Evolutionary conservation across 192 early-diverging fungal species (phyloP).

Genomic region (Dimargaris xerosporica): DNA sequence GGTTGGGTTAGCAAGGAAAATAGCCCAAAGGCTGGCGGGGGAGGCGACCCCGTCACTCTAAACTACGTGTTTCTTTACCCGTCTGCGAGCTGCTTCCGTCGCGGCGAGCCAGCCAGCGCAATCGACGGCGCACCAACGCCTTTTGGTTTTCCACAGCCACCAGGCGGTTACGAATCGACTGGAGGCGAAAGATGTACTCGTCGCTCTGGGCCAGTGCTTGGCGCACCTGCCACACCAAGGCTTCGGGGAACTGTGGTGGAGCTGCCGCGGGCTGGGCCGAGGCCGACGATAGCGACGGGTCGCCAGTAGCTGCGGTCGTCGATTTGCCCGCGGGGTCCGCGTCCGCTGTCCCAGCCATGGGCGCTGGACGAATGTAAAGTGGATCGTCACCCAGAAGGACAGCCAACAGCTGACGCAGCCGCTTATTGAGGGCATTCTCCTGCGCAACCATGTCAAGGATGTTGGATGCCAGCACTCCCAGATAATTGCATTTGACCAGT

Average conservation of each 20-base stretch:
- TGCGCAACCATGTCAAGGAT: not conserved
- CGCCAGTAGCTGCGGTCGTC: too few relatives aligned
- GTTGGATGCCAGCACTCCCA: not conserved
- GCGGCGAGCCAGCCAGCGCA: constrained; percentile 5
- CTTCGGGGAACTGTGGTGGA: too few relatives aligned
- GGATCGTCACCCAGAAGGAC: constrained; percentile 4
- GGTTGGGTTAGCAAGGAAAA: too few relatives aligned
- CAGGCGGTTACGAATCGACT: not conserved
- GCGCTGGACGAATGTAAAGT: not conserved
- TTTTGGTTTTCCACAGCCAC: not conserved
- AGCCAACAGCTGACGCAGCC: constrained; percentile 7
- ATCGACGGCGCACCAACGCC: not conserved
- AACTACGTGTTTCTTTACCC: too few relatives aligned
- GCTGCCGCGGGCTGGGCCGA: not conserved
- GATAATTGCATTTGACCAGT: not conserved
- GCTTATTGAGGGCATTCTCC: constrained; percentile 7
- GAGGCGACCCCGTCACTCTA: too few relatives aligned
- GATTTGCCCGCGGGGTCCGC: too few relatives aligned
- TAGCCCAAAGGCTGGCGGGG: too few relatives aligned
- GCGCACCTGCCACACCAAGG: not conserved
- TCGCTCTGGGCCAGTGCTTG: constrained; percentile 4
- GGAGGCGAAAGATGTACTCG: constrained; percentile 6
- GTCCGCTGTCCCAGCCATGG: not conserved
- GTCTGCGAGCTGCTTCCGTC: not conserved
- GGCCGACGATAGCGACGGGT: too few relatives aligned